Evolutionary conservation across 1,284 basidiomycete genomes (phyloP), one percentile per base, ranked within the genome.

Genomic region (Peniophora sp.): DNA sequence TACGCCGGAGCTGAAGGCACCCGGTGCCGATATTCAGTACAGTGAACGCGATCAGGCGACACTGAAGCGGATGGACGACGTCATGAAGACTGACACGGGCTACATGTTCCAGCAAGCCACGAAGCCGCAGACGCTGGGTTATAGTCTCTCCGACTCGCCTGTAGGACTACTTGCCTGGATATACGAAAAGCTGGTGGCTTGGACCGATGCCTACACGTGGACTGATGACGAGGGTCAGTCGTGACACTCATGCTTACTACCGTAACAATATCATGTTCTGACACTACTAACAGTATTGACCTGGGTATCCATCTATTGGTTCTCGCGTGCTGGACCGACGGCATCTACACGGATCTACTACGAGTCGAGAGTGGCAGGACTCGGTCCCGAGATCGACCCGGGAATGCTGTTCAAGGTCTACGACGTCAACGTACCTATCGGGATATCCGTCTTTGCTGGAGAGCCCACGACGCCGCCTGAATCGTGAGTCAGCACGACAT

Each of bases 281-380:
- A n/a, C n/a, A n/a, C n/a, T n/a, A 39, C 17, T 18, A 24, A 11
- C 47, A 81, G 80, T 79, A 2, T 57, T 82, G 24, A 78, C 72
- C 1, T 82, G 79, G 80, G 59, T 82, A 10, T 80, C 79, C 0
- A 66, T 81, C 20, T 79, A 78, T 55, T 76, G 72, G 69, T 81
- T 82, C 60, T 81, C 79, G 1, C 68, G 71, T 10, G 68, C 71
- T 1, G 78, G 80, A 1, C 79, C 79, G 0, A 67, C 74, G 0
- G 76, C 79, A 0, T 75, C 78, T 0, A 1, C 74, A n/a, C 68
- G 78, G 3, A 79, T 81, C n/a, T n/a, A n/a, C n/a, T n/a, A n/a
- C n/a, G n/a, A n/a, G n/a, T 52, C 55, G 11, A 23, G 23, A n/a
- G n/a, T n/a, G n/a, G n/a, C n/a, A n/a, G n/a, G n/a, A n/a, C n/a